These are phyloP conservation scores for Sorghum bicolor DNA, from an alignment of 176 grass and related monocot species.

Conservation along the genomic window Sorghum_bicolor_NCBIv3 NC_012870.2:59559001-59559500, in stretches of 20 bases:
- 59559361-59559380: slow-evolving; percentile 46
- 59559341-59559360: slow-evolving; percentile 60
- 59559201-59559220: too few species aligned
- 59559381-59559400: slow-evolving; percentile 63
- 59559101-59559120: too few species aligned
- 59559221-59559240: too few species aligned
- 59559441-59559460: not conserved
- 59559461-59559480: not conserved
- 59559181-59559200: too few species aligned
- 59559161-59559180: too few species aligned
- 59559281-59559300: not conserved
- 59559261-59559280: not conserved
- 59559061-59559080: too few species aligned
- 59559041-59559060: too few species aligned
- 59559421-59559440: slow-evolving; percentile 52
- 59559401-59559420: slow-evolving; percentile 56
- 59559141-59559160: too few species aligned
- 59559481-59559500: not conserved
- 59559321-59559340: not conserved
- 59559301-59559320: not conserved
- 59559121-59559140: too few species aligned
- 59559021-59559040: too few species aligned
- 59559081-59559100: too few species aligned
- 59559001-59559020: too few species aligned
- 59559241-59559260: not conserved